A percentile compares a stretch with the other conserved stretches of the same genome.
phyloP scores from a whole-genome alignment of 768 basidiomycete species.

The Rhodosporidiobolus odoratus region DNA sequence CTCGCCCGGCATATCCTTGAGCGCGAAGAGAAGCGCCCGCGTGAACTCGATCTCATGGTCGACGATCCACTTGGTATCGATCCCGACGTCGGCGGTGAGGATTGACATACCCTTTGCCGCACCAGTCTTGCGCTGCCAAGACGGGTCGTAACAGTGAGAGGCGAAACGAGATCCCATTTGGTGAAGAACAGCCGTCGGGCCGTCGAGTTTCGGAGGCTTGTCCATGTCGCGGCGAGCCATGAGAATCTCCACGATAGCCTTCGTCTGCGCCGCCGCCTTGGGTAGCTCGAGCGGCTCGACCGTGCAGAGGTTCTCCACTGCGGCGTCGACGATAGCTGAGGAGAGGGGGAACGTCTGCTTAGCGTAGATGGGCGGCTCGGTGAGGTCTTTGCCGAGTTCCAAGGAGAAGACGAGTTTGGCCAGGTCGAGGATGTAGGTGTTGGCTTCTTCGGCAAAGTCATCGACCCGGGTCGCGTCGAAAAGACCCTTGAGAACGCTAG shows the following conservation, averaged over 20 bases:
- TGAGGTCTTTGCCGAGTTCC: conserved; percentile 56
- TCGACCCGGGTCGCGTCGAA: conserved; percentile 68
- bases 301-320: conserved; percentile 65
- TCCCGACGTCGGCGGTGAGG: conserved; percentile 63
- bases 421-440: conserved; percentile 63
- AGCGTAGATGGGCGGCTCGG: conserved; percentile 40
- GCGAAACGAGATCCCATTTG: conserved; percentile 77
- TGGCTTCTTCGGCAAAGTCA: conserved; percentile 66
- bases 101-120: conserved; percentile 80
- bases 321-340: conserved; percentile 59
- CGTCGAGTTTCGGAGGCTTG: conserved; percentile 46
- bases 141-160: conserved; percentile 80
- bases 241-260: conserved; percentile 57
- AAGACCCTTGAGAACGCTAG: conserved; percentile 64
- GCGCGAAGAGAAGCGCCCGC: conserved; percentile 78
- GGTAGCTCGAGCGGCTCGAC: conserved; percentile 36
- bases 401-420: conserved; percentile 65
- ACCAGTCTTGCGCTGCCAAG: conserved; percentile 83
- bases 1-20: conserved; percentile 91
- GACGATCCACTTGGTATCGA: conserved; percentile 71
- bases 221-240: conserved; percentile 53
- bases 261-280: conserved; percentile 36
- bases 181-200: conserved; percentile 57
- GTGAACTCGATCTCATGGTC: conserved; percentile 86
- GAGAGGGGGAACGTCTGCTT: conserved; percentile 43